phyloP scores from a whole-genome alignment of 257 asterid species.

The Solanum appendiculatum region DNA sequence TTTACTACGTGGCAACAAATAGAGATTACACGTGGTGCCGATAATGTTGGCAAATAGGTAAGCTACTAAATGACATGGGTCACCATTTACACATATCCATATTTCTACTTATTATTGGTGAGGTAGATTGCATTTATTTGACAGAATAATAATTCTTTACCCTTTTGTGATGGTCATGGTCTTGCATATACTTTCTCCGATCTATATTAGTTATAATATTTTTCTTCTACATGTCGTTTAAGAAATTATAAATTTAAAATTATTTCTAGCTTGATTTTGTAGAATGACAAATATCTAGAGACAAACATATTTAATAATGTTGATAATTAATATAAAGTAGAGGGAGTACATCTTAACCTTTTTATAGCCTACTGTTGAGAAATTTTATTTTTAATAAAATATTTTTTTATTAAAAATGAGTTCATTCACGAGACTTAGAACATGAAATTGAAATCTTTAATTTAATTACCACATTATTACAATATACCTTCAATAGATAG shows the following conservation, averaged over 20 bases:
- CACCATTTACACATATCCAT: not conserved
- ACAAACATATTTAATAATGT: too few species aligned
- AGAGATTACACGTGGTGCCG: not conserved
- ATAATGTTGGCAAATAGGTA: conserved; percentile 7
- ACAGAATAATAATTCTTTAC: not conserved
- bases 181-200: not conserved
- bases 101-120: not conserved
- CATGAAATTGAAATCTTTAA: not conserved
- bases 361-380: not conserved
- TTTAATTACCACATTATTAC: not conserved
- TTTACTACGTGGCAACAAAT: not conserved
- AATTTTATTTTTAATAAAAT: not conserved
- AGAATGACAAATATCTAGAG: too few species aligned
- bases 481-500: not conserved
- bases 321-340: too few species aligned
- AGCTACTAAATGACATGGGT: conserved; percentile 2
- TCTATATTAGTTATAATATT: not conserved
- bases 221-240: fast-evolving
- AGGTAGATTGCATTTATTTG: conserved; percentile 4
- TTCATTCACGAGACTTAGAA: not conserved
- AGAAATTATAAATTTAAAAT: not conserved
- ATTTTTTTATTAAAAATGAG: not conserved
- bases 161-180: not conserved
- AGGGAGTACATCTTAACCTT: not conserved
- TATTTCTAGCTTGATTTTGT: too few species aligned